These are phyloP conservation scores for Helotiales sp. DNA, from an alignment of 2,329 filamentous ascomycete genomes.

Conservation along the genomic window DNA sequence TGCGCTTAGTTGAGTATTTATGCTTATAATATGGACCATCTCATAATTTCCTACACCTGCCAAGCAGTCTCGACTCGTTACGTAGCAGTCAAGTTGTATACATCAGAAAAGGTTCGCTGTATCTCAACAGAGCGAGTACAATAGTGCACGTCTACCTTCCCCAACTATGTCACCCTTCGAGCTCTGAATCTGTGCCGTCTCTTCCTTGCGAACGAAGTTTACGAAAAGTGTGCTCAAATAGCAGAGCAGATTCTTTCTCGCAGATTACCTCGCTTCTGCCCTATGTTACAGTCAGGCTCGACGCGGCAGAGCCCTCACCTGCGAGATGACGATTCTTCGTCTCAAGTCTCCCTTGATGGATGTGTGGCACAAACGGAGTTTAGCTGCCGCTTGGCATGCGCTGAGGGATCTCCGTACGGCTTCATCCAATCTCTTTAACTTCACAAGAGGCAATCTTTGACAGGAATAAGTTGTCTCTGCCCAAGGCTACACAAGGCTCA, in stretches of 20 bases:
- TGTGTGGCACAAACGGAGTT: background rate
- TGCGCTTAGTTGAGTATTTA: too few species aligned
- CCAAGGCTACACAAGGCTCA: too few species aligned
- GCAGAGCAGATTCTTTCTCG: too few species aligned
- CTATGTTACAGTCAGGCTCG: background rate
- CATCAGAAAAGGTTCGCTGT: background rate
- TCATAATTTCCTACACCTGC: too few species aligned
- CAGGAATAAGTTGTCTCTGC: too few species aligned
- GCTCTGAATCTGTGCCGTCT: background rate
- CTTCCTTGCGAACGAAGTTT: background rate
- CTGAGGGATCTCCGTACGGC: too few species aligned
- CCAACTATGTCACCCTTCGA: background rate
- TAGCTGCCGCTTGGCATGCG: background rate
- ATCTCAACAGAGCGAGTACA: background rate
- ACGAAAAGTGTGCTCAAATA: background rate
- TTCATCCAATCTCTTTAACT: too few species aligned
- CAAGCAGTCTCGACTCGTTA: too few species aligned
- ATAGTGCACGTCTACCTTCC: background rate
- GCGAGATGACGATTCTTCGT: background rate
- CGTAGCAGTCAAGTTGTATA: background rate
- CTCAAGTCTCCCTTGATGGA: background rate
- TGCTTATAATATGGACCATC: too few species aligned
- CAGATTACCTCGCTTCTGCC: background rate
- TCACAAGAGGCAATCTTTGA: too few species aligned
- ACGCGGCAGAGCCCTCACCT: background rate